These are phyloP conservation scores for Glycine latifolia DNA, from an alignment of 306 rosid genomes.

Conservation along the genomic window DNA sequence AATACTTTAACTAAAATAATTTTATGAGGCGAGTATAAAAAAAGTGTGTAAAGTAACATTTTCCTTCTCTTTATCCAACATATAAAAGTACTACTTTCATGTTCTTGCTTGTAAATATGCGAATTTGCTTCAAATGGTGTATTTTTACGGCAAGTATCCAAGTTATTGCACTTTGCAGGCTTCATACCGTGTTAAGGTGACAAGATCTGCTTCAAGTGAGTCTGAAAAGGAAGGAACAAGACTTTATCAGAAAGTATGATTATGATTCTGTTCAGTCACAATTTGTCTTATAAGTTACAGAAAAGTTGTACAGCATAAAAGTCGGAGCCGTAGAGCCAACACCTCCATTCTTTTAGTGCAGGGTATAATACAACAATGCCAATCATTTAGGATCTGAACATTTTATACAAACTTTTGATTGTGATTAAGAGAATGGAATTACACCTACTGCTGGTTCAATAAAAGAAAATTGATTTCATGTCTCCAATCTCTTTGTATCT, in stretches of 20 bases:
- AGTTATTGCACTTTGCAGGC: constrained; percentile 59
- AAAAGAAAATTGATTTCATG: constrained; percentile 20
- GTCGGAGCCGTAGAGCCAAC: constrained; percentile 36
- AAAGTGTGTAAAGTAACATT: not conserved
- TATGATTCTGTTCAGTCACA: constrained; percentile 6
- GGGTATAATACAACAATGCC: constrained; percentile 32
- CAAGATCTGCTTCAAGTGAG: constrained; percentile 52
- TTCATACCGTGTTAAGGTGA: constrained; percentile 79
- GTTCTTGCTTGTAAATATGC: not conserved
- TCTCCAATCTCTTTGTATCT: constrained; percentile 2
- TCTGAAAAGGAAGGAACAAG: constrained; percentile 46
- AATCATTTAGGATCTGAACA: constrained; percentile 35
- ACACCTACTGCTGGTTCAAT: not conserved
- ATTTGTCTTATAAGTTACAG: constrained; percentile 16
- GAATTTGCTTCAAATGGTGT: constrained; percentile 24
- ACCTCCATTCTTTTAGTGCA: constrained; percentile 39
- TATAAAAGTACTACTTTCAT: not conserved
- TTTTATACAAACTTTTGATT: constrained; percentile 21
- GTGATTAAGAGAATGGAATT: not conserved
- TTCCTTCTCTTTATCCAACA: constrained; percentile 5
- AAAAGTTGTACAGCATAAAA: constrained; percentile 64
- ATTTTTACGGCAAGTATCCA: constrained; percentile 9
- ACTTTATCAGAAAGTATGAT: constrained; percentile 54
- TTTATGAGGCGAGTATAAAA: not conserved
- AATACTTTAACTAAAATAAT: not conserved